phyloP scores from a whole-genome alignment of 306 rosid species.

The Pterocarpus macrocarpus region DNA sequence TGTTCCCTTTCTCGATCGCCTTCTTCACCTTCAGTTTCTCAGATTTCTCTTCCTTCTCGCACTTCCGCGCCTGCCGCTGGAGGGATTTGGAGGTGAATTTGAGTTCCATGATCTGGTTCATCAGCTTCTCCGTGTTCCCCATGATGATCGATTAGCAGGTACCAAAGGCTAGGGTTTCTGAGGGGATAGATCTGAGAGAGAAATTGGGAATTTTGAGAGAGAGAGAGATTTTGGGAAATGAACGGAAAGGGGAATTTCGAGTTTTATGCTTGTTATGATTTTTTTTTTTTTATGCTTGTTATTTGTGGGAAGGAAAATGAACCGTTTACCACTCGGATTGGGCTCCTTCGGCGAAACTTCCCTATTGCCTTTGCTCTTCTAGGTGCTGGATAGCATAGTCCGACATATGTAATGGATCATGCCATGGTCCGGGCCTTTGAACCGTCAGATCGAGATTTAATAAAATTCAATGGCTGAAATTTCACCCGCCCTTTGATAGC shows the following conservation, averaged over 20 bases:
- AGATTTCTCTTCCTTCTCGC: conserved; percentile 88
- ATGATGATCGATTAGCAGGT: conserved; percentile 39
- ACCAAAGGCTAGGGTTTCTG: conserved; percentile 16
- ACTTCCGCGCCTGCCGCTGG: conserved; percentile 76
- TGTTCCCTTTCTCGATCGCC: conserved; percentile 84
- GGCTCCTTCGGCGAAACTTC: conserved; percentile 4
- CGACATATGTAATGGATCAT: no score
- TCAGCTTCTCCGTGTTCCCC: conserved; percentile 84
- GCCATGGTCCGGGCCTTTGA: no score
- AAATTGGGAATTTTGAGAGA: neutral
- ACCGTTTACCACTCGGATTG: neutral
- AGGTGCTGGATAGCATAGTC: no score
- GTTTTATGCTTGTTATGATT: neutral
- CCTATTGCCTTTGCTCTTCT: neutral
- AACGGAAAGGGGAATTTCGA: neutral
- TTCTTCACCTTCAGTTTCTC: conserved; percentile 87
- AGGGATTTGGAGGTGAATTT: conserved; percentile 82
- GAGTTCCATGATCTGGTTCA: conserved; percentile 88
- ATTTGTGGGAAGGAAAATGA: neutral
- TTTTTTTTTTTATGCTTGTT: neutral
- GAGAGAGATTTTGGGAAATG: neutral
- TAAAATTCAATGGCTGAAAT: no score
- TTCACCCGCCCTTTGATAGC: no score
- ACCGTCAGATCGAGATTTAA: no score
- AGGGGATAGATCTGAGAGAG: neutral